Evolutionary conservation across 108 stramenopile species (phyloP), one percentile per base, ranked within the genome.

Genomic region (Cylindrotheca fusiformis): DNA sequence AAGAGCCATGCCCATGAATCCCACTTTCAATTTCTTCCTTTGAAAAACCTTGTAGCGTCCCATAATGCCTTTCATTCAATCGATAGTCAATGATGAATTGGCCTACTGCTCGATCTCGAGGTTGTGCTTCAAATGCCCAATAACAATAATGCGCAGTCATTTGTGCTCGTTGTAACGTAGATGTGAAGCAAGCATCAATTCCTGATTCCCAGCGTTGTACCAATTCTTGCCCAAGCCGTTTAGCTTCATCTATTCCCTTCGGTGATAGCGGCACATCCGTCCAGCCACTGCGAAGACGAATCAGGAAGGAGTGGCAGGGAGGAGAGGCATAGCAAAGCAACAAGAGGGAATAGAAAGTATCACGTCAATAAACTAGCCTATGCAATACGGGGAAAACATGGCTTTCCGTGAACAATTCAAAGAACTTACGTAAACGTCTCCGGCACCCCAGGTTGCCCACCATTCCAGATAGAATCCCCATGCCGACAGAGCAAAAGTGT

Each of bases 381-480:
- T n/a, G n/a, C n/a, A n/a, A n/a, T n/a, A n/a, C n/a, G n/a, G n/a
- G n/a, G n/a, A n/a, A n/a, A n/a, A n/a, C n/a, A 41, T 14, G 14
- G 36, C 14, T 41, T 41, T 41, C 10, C 36, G 14, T 10, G 10
- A 41, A 10, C 36, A 41, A 10, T 14, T 14, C 6, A 41, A 41
- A 41, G 36, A 10, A 41, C 36, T 14, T 41, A 41, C 5, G 86
- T 87, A 55, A 87, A 87, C 29, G 76, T 84, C 67, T 84, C 82
- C n/a, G 55, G 69, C 32, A 25, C 67, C 1, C 82, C 82, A 1
- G 82, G 82, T 22, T 71, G 44, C 47, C 78, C 75, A 5, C 78
- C 80, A 55, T 87, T 87, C 82, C 82, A 87, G 6, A 76, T 59
- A 33, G 70, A 72, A 60, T 87, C 86, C 4, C 86, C 86, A 45